A percentile compares a stretch with the other conserved stretches of the same genome.
phyloP scores from a whole-genome alignment of 495 filamentous ascomycete genomes.

The Penicillium cataractarum region DNA sequence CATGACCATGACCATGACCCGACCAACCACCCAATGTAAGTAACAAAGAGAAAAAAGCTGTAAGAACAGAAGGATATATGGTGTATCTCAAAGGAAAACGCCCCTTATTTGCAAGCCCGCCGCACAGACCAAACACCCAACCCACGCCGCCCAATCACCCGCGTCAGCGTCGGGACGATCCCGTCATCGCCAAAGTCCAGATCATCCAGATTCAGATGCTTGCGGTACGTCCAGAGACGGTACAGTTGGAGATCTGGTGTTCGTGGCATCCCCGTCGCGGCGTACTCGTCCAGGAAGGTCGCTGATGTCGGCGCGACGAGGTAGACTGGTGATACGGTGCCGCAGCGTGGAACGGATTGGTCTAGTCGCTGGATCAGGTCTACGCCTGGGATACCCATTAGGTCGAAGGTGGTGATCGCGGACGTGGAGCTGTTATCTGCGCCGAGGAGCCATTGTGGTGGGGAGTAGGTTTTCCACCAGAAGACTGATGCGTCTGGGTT shows the following conservation, averaged over 20 bases:
- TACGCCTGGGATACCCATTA: constrained; percentile 76
- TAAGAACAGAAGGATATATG: neutral
- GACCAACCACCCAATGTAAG: constrained; percentile 2
- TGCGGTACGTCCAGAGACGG: constrained; percentile 70
- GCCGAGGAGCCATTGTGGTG: constrained; percentile 89
- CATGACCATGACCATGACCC: neutral
- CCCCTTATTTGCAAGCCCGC: constrained; percentile 24
- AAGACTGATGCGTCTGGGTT: constrained; percentile 67
- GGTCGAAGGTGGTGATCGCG: constrained; percentile 68
- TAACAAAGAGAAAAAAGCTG: neutral
- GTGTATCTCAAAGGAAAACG: neutral
- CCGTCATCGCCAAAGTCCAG: constrained; percentile 88
- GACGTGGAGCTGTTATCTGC: constrained; percentile 57
- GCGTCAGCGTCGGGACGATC: constrained; percentile 67
- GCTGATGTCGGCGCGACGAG: constrained; percentile 73
- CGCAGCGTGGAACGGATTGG: constrained; percentile 58
- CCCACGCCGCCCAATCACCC: constrained; percentile 81
- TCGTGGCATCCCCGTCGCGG: constrained; percentile 18
- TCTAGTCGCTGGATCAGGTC: constrained; percentile 62
- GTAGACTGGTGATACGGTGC: constrained; percentile 45
- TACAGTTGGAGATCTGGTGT: constrained; percentile 44
- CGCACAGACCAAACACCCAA: constrained; percentile 75
- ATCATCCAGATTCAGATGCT: constrained; percentile 90
- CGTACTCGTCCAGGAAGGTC: constrained; percentile 68
- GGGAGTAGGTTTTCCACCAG: constrained; percentile 99